Base-by-base conservation (phyloP, 768 basidiomycete genomes). In the Galerina marginata region DNA sequence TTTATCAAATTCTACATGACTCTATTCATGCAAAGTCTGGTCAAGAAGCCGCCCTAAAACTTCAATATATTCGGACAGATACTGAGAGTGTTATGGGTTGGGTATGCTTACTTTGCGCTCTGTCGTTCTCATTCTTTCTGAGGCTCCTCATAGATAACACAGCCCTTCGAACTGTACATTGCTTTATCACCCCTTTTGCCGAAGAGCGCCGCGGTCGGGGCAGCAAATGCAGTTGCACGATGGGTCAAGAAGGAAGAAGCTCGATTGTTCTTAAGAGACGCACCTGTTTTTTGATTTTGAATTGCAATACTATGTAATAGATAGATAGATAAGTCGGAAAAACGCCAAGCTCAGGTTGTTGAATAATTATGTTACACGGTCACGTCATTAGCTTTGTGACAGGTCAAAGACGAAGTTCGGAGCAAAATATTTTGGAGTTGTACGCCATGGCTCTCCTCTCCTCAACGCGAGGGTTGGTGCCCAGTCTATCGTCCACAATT, bases 221-320 rank as follows among this genome's bases (percentile, higher is more conserved):
- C 95, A 4, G 97, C 96, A 7, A 96, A 98, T 71, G 83, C 89
- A 1, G 90, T 98, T 25, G 88, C 89, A 20, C 80, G 89, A 14
- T 99, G 96, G 96, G 88, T 97, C 5, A 90, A 92, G 81, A 90
- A 87, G 65, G 93, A 97, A 69, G 96, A 97, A 72, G 76, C 76
- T 5, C 81, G 78, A 66, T 68, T 99, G 60, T 98, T 98, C 72
- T 75, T 99, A 64, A 82, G 84, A 57, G 91, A 96, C 72, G 95
- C 96, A 25, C 95, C 96, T 3, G 91, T 95, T 37, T 96, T 98
- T 72, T 73, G 60, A 68, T 23, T 45, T 42, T 58, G 16, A 29
- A 56, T 43, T 54, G 54, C 14, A 47, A 9, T 51, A 6, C 16
- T 14, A 5, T 10, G 12, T 20, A 20, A 20, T 20, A 20, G 20